A percentile compares a stretch with the other conserved stretches of the same genome.
These are phyloP conservation scores for Sporothrix phasma DNA, from an alignment of 2,329 filamentous ascomycete species.

Conservation along the genomic window DNA sequence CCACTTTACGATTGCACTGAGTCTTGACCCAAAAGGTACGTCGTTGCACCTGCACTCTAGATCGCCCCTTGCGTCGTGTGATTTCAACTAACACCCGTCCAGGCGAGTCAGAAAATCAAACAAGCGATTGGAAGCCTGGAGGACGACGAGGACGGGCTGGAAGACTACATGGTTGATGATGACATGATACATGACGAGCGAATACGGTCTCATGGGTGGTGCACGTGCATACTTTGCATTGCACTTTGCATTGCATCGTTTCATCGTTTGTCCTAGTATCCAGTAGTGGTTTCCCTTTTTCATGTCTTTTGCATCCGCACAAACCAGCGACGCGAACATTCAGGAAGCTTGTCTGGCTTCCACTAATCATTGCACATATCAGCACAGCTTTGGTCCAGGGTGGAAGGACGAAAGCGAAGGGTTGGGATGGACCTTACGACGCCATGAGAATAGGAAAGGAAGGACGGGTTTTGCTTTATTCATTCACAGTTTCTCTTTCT, in stretches of 20 bases:
- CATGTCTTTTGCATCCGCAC: background rate
- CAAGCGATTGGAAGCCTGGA: conserved; percentile 91
- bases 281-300: background rate
- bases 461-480: background rate
- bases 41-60: background rate
- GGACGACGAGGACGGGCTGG: conserved; percentile 64
- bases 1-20: conserved; percentile 89
- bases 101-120: conserved; percentile 92
- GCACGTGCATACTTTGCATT: background rate
- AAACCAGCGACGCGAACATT: background rate
- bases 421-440: background rate
- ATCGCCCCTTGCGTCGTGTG: background rate
- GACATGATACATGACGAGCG: background rate
- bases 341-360: background rate
- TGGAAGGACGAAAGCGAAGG: background rate
- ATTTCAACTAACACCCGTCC: conserved; percentile 21
- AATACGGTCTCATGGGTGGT: background rate
- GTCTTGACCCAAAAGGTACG: conserved; percentile 82
- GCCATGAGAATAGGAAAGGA: background rate
- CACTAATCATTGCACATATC: background rate
- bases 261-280: background rate
- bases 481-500: background rate
- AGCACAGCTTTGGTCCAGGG: background rate
- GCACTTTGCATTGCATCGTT: background rate
- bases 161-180: conserved; percentile 54